A percentile compares a stretch with the other conserved stretches of the same genome.
These are phyloP conservation scores for Rhizophagus sp. DNA, from an alignment of 192 early-diverging fungal species.

Conservation along the genomic window DNA sequence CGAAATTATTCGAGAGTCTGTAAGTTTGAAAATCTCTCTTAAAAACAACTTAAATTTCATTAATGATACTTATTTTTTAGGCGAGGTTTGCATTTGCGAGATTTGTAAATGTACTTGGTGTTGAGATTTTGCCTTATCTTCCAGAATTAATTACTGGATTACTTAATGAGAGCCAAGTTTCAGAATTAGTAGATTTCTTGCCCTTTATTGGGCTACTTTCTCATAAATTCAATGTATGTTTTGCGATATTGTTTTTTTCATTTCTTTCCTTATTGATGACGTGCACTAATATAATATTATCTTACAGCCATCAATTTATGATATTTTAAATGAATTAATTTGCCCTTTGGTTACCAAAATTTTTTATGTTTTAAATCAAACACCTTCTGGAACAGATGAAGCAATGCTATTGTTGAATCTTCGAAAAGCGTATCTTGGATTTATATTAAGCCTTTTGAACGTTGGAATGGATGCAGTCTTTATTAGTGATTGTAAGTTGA, in stretches of 20 bases:
- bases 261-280: conserved; percentile 25
- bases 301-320: conserved; percentile 57
- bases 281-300: background rate
- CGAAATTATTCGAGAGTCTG: conserved; percentile 67
- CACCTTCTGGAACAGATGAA: conserved; percentile 87
- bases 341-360: conserved; percentile 80
- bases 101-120: conserved; percentile 84
- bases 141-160: conserved; percentile 77
- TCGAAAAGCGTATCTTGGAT: conserved; percentile 78
- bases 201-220: conserved; percentile 81
- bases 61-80: background rate
- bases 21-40: background rate
- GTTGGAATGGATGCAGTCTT: conserved; percentile 76
- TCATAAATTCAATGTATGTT: conserved; percentile 87
- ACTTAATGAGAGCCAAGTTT: conserved; percentile 69
- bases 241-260: conserved; percentile 20
- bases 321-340: conserved; percentile 74
- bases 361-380: conserved; percentile 82
- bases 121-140: conserved; percentile 78
- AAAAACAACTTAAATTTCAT: background rate
- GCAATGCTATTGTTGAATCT: conserved; percentile 73
- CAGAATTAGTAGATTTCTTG: conserved; percentile 83
- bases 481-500: conserved; percentile 64
- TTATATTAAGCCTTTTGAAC: conserved; percentile 80
- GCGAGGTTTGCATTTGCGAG: conserved; percentile 80